phyloP scores from a whole-genome alignment of 768 basidiomycete genomes.

The Polyporus arcularius region DNA sequence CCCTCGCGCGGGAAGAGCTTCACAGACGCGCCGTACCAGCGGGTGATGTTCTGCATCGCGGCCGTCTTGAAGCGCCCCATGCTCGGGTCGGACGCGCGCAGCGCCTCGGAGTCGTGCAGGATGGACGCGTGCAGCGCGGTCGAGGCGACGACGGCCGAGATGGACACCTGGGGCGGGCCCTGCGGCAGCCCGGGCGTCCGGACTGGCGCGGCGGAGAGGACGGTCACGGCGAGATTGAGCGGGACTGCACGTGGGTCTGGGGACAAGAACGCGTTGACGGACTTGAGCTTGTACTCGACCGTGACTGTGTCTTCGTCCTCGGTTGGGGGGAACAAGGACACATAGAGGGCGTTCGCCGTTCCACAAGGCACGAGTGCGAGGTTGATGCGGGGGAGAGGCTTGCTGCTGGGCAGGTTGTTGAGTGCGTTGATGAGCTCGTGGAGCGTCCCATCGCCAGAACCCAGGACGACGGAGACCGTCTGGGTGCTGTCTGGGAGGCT shows the following conservation, averaged over 20 bases:
- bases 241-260: constrained; percentile 29
- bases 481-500: constrained; percentile 20
- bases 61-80: constrained; percentile 88
- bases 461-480: constrained; percentile 53
- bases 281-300: constrained; percentile 50
- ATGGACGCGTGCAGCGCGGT: constrained; percentile 85
- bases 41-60: constrained; percentile 69
- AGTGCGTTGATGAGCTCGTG: constrained; percentile 83
- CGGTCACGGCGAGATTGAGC: constrained; percentile 58
- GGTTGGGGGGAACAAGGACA: constrained; percentile 66
- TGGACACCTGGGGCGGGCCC: constrained; percentile 25
- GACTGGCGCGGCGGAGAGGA: constrained; percentile 37
- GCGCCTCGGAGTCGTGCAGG: constrained; percentile 75
- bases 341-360: constrained; percentile 92
- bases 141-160: constrained; percentile 85
- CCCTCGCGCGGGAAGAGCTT: constrained; percentile 52
- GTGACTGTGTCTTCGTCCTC: constrained; percentile 27
- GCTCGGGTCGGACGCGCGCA: constrained; percentile 70
- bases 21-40: constrained; percentile 67
- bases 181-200: constrained; percentile 14
- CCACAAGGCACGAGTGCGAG: constrained; percentile 71
- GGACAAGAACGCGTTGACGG: constrained; percentile 53
- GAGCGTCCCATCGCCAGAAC: constrained; percentile 90
- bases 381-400: constrained; percentile 29
- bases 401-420: constrained; percentile 7